Conservation (phyloP, 768 basidiomycete genomes). For the Trametes meyenii region DNA sequence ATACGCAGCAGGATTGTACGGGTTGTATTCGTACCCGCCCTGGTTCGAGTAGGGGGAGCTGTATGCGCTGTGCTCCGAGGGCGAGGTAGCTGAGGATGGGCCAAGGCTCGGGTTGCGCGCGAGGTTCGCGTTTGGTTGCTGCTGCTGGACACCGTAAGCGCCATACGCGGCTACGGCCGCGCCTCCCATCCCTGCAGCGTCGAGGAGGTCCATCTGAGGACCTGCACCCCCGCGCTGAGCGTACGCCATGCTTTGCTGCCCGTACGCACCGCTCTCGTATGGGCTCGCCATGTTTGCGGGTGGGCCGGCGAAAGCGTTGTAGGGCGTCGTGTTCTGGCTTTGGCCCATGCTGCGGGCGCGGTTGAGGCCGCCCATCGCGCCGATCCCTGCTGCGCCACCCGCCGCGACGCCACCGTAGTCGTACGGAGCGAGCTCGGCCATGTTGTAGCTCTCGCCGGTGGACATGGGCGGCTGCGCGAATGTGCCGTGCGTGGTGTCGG, state of each 20-base stretch:
- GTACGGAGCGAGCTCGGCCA: constrained; percentile 49
- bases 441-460: constrained; percentile 49
- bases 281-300: constrained; percentile 22
- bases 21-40: constrained; percentile 10
- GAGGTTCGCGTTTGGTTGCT: constrained; percentile 8
- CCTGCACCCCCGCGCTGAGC: background rate
- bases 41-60: background rate
- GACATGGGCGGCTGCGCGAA: constrained; percentile 44
- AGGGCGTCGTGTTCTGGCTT: constrained; percentile 37
- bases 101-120: constrained; percentile 26
- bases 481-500: constrained; percentile 60
- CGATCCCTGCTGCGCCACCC: constrained; percentile 44
- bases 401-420: constrained; percentile 38
- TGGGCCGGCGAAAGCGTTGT: constrained; percentile 44
- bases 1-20: constrained; percentile 7
- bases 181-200: constrained; percentile 28
- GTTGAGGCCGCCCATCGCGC: constrained; percentile 34
- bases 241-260: constrained; percentile 9
- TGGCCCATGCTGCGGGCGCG: constrained; percentile 35
- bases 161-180: constrained; percentile 18
- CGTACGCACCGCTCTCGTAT: constrained; percentile 25
- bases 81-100: constrained; percentile 16
- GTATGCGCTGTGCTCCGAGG: constrained; percentile 18
- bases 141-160: constrained; percentile 6
- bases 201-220: constrained; percentile 25